phyloP scores from a whole-genome alignment of 1,139 yeast genomes.

The Saccharomyces pastorianus region DNA sequence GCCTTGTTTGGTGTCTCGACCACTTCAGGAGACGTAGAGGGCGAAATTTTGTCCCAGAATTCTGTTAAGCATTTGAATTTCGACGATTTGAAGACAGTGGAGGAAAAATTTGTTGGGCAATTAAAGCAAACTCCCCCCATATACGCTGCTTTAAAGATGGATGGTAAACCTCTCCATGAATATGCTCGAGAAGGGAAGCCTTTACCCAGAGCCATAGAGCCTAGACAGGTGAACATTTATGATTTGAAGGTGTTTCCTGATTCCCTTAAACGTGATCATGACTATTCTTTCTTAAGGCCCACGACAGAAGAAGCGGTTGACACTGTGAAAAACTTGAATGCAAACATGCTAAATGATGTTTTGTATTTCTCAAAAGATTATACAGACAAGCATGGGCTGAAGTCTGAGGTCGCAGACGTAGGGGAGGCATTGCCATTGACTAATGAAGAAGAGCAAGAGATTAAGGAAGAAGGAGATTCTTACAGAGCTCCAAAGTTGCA shows the following conservation, averaged over 20 bases:
- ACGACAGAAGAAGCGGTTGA: conserved; percentile 35
- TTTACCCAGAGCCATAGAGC: conserved; percentile 70
- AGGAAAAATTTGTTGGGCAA: conserved; percentile 63
- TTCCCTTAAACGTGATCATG: conserved; percentile 48
- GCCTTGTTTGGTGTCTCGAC: conserved; percentile 87
- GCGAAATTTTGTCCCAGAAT: conserved; percentile 59
- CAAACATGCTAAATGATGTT: conserved; percentile 56
- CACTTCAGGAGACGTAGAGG: conserved; percentile 90
- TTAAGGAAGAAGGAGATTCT: conserved; percentile 25
- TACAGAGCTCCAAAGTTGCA: conserved; percentile 59
- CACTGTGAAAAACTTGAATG: conserved; percentile 42
- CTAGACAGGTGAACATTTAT: conserved; percentile 60
- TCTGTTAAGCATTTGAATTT: conserved; percentile 51
- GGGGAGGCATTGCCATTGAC: conserved; percentile 30
- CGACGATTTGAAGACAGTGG: conserved; percentile 44
- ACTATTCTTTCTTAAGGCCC: conserved; percentile 44
- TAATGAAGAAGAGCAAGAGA: conserved; percentile 26
- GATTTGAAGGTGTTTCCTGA: conserved; percentile 46
- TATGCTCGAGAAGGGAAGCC: conserved; percentile 88
- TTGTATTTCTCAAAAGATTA: conserved; percentile 53
- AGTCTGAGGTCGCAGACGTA: conserved; percentile 32
- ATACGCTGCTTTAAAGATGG: conserved; percentile 86
- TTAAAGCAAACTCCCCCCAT: conserved; percentile 90
- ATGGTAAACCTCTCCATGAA: conserved; percentile 89
- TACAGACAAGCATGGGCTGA: conserved; percentile 35